Conservation (phyloP, 768 basidiomycete species). For the Mycena galopus region DNA sequence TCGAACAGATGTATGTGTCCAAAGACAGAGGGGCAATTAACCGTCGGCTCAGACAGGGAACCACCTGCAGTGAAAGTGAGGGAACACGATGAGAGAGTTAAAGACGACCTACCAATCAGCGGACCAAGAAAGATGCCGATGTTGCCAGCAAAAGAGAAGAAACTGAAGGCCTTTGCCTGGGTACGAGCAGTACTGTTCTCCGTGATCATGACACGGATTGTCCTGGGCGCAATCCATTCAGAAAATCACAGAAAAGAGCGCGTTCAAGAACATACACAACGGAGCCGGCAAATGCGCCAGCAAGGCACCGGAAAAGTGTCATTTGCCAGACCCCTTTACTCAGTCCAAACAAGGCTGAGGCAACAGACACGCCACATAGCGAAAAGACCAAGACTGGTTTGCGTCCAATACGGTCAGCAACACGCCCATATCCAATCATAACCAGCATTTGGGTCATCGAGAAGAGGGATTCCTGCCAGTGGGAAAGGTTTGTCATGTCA, state of each 20-base stretch:
- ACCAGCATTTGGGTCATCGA: constrained; percentile 17
- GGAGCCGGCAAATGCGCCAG: constrained; percentile 26
- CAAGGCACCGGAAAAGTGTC: constrained; percentile 29
- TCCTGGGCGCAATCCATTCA: background rate
- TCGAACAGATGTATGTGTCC: constrained; percentile 15
- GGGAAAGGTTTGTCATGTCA: background rate
- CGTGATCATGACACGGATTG: constrained; percentile 21
- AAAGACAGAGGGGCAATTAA: constrained; percentile 15
- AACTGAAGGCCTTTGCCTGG: constrained; percentile 21
- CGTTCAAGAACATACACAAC: constrained; percentile 5
- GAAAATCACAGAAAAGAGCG: background rate
- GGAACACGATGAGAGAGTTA: background rate
- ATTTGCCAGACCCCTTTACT: constrained; percentile 24
- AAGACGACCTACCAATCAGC: constrained; percentile 2
- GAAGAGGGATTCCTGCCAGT: constrained; percentile 20
- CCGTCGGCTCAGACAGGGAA: constrained; percentile 15
- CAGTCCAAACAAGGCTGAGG: constrained; percentile 26
- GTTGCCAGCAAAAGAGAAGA: constrained; percentile 22
- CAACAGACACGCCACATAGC: constrained; percentile 20
- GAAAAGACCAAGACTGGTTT: constrained; percentile 28
- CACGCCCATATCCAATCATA: constrained; percentile 21
- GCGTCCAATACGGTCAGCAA: constrained; percentile 27
- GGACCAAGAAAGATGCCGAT: constrained; percentile 23
- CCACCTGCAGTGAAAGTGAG: constrained; percentile 1
- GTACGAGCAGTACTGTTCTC: constrained; percentile 14